Evolutionary conservation across 495 filamentous ascomycete genomes (phyloP), one percentile per base, ranked within the genome.

Genomic region (Penicillium taxi): DNA sequence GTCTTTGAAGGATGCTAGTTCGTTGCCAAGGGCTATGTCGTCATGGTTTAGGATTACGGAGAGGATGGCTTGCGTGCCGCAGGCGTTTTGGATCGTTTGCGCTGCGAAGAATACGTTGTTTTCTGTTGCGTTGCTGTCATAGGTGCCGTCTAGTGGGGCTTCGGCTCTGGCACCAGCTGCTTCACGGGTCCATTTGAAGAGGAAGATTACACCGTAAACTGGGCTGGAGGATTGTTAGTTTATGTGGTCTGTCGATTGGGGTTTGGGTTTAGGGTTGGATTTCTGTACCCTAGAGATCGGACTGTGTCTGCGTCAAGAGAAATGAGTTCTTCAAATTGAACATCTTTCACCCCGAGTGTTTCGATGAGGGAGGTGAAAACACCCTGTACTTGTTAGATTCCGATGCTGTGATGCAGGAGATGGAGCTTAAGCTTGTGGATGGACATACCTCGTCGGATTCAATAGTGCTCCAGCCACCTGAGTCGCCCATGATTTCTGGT

Each of bases 11-110:
- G 83, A 78, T 41, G 54, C 56, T 18, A 98, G 69, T 41, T 73
- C 66, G 2, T 55, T 39, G 24, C 93, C 79, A 44, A 83, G 71
- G 8, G 22, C 23, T 21, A 51, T 59, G 39, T 41, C 48, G 53
- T 80, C 78, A 46, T 91, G 80, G 66, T 99, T 99, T 37, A 99
- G 70, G 16, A 99, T 73, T 41, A 96, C 82, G 30, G 82, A 89
- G 21, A 99, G 77, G 41, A 99, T 78, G 16, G 91, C 91, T 65
- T 96, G 91, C 11, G 91, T 99, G 39, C 89, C 91, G 69, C 91
- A 99, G 17, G 91, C 91, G 68, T 99, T 99, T 67, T 96, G 91
- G 62, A 99, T 99, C 1, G 90, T 96, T 65, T 99, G 91, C 9
- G 82, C 80, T 2, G 91, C 91, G 68, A 99, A 99, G 73, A 94